These are phyloP conservation scores for Clarireedia hainanense DNA, from an alignment of 2,329 filamentous ascomycete genomes.

Conservation along the genomic window DNA sequence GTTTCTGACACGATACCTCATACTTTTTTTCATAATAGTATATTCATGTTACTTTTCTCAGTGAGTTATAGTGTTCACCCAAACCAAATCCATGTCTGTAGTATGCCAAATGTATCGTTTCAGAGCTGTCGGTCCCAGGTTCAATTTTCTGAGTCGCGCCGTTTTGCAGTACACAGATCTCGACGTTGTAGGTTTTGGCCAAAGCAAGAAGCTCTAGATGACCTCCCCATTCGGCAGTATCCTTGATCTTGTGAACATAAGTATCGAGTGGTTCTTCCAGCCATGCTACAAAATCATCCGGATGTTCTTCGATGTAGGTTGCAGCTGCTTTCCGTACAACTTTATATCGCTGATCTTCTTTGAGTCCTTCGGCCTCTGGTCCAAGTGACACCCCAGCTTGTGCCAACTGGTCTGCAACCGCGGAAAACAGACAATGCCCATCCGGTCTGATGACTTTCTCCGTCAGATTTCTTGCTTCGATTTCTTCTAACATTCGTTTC, in stretches of 20 bases:
- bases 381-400: slow-evolving; percentile 41
- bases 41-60: slow-evolving; percentile 40
- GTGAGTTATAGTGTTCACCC: slow-evolving; percentile 94
- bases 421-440: slow-evolving; percentile 91
- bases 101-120: slow-evolving; percentile 79
- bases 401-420: slow-evolving; percentile 75
- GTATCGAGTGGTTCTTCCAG: slow-evolving; percentile 69
- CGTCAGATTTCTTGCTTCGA: slow-evolving; percentile 54
- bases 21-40: background rate
- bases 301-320: slow-evolving; percentile 64
- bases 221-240: slow-evolving; percentile 94
- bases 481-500: slow-evolving; percentile 59
- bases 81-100: slow-evolving; percentile 90
- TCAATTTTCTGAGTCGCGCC: slow-evolving; percentile 71
- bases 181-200: slow-evolving; percentile 69
- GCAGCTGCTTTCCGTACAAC: slow-evolving; percentile 64
- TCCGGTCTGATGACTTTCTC: slow-evolving; percentile 82
- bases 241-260: slow-evolving; percentile 69
- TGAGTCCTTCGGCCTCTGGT: slow-evolving; percentile 22
- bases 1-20: background rate
- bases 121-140: slow-evolving; percentile 37
- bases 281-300: slow-evolving; percentile 79
- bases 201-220: slow-evolving; percentile 84
- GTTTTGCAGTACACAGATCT: slow-evolving; percentile 81
- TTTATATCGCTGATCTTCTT: slow-evolving; percentile 47